phyloP scores from a whole-genome alignment of 2,329 filamentous ascomycete species.

The Tolypocladium cylindrosporum region DNA sequence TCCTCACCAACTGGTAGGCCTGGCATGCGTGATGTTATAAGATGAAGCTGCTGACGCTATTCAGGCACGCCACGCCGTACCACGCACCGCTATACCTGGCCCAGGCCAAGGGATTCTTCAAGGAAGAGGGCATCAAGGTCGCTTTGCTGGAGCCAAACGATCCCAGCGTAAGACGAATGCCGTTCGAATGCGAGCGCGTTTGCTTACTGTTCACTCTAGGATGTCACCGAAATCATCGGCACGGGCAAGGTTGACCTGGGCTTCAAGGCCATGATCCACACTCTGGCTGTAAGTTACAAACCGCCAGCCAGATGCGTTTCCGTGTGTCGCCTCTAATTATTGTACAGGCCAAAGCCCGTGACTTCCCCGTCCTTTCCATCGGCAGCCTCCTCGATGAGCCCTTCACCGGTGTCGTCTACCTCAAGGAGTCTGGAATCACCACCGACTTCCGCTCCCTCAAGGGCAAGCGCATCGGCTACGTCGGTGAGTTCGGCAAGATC shows the following conservation, averaged over 20 bases:
- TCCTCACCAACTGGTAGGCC: conserved; percentile 69
- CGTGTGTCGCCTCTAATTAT: not conserved
- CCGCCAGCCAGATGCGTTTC: not conserved
- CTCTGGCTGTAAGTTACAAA: conserved; percentile 47
- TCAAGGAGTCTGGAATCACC: conserved; percentile 65
- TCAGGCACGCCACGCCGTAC: conserved; percentile 72
- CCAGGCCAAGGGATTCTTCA: conserved; percentile 65
- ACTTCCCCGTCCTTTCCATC: conserved; percentile 63
- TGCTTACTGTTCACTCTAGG: conserved; percentile 26
- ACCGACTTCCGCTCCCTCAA: conserved; percentile 65
- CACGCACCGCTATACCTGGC: conserved; percentile 70
- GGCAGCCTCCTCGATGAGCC: conserved; percentile 70
- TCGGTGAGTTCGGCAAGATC: conserved; percentile 75
- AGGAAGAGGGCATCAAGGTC: conserved; percentile 67
- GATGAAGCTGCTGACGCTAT: conserved; percentile 1
- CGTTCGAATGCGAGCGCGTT: not conserved
- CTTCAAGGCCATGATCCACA: conserved; percentile 81
- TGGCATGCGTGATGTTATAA: not conserved
- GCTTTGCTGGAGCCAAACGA: conserved; percentile 72
- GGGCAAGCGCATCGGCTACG: conserved; percentile 69
- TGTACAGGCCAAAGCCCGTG: conserved; percentile 58
- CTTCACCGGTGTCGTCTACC: conserved; percentile 70
- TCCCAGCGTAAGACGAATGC: conserved; percentile 45
- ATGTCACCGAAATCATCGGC: conserved; percentile 75
- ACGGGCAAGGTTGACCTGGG: conserved; percentile 67